A percentile compares a stretch with the other conserved stretches of the same genome.
Conservation (phyloP, 2,329 filamentous ascomycete species). For the Fusarium brachygibbosum region DNA sequence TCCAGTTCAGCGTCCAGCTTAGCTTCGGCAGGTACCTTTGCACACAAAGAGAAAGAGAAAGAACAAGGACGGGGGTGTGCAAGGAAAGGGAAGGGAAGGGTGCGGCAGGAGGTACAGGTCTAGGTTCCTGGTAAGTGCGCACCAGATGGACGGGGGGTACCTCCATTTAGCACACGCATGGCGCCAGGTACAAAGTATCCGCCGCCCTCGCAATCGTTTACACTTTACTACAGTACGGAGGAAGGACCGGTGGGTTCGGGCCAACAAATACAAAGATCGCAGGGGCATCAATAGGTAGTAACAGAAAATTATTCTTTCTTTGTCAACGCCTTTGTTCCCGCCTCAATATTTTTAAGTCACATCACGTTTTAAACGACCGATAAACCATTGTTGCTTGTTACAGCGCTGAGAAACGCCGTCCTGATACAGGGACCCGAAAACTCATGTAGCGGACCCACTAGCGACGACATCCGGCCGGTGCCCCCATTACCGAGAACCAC, state of each 20-base stretch:
- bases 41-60: slow-evolving; percentile 40
- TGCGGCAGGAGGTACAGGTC: slow-evolving; percentile 29
- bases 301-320: neutral
- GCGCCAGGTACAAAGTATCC: slow-evolving; percentile 41
- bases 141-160: slow-evolving; percentile 36
- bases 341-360: neutral
- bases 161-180: slow-evolving; percentile 38
- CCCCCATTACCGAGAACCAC: slow-evolving; percentile 46
- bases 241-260: slow-evolving; percentile 49
- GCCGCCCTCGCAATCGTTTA: slow-evolving; percentile 30
- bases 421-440: slow-evolving; percentile 45
- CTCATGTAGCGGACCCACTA: slow-evolving; percentile 51
- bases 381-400: slow-evolving; percentile 27
- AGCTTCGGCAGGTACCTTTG: slow-evolving; percentile 30
- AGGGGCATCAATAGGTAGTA: neutral
- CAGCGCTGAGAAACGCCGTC: slow-evolving; percentile 37
- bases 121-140: slow-evolving; percentile 43
- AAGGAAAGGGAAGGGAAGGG: slow-evolving; percentile 24
- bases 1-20: slow-evolving; percentile 14
- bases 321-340: fast-evolving
- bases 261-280: slow-evolving; percentile 34
- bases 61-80: slow-evolving; percentile 41
- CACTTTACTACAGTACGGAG: slow-evolving; percentile 24
- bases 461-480: slow-evolving; percentile 54
- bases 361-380: neutral